Conservation (phyloP, 2,329 filamentous ascomycete species). For the Byssochlamys sp. region DNA sequence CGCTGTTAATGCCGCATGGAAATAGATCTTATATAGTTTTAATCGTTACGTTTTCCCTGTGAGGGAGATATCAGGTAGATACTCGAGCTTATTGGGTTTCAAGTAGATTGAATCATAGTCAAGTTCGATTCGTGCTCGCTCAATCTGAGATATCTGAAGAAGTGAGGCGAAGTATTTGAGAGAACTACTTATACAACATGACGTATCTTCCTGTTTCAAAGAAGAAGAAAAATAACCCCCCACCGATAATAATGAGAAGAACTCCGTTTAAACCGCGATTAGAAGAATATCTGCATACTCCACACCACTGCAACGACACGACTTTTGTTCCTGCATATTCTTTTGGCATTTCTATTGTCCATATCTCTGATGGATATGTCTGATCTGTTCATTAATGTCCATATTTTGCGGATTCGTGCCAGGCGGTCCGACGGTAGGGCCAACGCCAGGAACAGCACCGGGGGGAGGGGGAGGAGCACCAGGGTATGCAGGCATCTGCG, state of each 20-base stretch:
- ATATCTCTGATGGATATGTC: conserved; percentile 54
- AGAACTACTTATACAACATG: not conserved
- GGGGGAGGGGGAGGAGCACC: conserved; percentile 13
- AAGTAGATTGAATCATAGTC: not conserved
- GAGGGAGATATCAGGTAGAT: not conserved
- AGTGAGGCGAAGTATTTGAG: not conserved
- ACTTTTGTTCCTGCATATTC: not conserved
- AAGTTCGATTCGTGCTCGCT: not conserved
- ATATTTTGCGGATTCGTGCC: conserved; percentile 36
- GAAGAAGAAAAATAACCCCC: not conserved
- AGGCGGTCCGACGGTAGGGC: conserved; percentile 19
- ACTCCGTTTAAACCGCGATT: not conserved
- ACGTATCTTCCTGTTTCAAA: not conserved
- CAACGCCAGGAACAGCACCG: conserved; percentile 9
- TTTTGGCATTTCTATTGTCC: conserved; percentile 16
- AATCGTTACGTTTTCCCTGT: not conserved
- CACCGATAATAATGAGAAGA: not conserved
- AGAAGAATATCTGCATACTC: not conserved
- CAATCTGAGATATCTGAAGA: not conserved
- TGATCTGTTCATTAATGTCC: conserved; percentile 79
- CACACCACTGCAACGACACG: not conserved
- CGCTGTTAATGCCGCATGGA: not conserved
- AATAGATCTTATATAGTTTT: not conserved
- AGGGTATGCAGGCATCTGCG: conserved; percentile 11
- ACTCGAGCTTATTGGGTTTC: not conserved